Conservation (phyloP, 1,139 yeast species). For the Hyphopichia burtonii region DNA sequence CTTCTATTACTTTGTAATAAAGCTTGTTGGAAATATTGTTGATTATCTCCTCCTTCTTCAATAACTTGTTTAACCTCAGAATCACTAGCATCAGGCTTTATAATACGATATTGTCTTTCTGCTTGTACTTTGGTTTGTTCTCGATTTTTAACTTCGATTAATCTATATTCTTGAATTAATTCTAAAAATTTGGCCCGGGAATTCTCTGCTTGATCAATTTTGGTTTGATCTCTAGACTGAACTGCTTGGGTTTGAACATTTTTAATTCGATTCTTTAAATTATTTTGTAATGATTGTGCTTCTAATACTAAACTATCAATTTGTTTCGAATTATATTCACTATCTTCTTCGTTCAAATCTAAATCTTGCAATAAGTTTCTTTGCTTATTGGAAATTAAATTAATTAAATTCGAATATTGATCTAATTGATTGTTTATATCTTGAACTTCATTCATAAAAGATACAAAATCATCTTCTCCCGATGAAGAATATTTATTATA, state of each 20-base stretch:
- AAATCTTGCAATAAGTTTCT: slow-evolving; percentile 78
- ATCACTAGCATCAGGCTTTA: slow-evolving; percentile 89
- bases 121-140: slow-evolving; percentile 86
- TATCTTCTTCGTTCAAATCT: slow-evolving; percentile 72
- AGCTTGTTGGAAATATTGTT: slow-evolving; percentile 93
- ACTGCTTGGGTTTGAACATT: slow-evolving; percentile 63
- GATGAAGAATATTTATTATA: slow-evolving; percentile 27
- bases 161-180: slow-evolving; percentile 82
- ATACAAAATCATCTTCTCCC: slow-evolving; percentile 60
- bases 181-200: slow-evolving; percentile 83
- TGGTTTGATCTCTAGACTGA: slow-evolving; percentile 72
- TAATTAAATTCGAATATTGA: slow-evolving; percentile 74
- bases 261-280: slow-evolving; percentile 74
- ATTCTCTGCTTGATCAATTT: slow-evolving; percentile 87
- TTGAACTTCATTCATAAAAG: slow-evolving; percentile 81
- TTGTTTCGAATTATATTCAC: slow-evolving; percentile 69
- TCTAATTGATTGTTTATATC: slow-evolving; percentile 78
- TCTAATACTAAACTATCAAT: slow-evolving; percentile 76
- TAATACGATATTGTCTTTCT: slow-evolving; percentile 88
- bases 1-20: slow-evolving; percentile 87
- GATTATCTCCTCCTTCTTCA: slow-evolving; percentile 73
- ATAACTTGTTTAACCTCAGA: slow-evolving; percentile 81
- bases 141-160: slow-evolving; percentile 82
- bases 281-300: slow-evolving; percentile 74
- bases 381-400: slow-evolving; percentile 79